Evolutionary conservation across 2,329 filamentous ascomycete genomes (phyloP).

Genomic region (Rachicladosporium sp.): DNA sequence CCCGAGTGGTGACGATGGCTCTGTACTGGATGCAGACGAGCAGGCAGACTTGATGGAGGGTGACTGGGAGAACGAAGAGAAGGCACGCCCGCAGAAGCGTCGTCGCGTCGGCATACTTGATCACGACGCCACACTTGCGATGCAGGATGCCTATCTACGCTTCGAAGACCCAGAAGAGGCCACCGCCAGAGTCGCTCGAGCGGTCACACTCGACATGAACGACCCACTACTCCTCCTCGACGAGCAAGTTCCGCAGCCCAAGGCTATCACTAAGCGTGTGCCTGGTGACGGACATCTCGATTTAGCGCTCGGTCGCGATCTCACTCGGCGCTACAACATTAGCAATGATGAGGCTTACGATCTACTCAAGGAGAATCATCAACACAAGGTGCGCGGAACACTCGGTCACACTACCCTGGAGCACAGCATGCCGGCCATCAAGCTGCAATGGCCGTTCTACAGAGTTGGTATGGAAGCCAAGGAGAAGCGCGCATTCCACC

Average conservation of each 20-base stretch:
- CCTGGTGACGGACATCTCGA: constrained; percentile 50
- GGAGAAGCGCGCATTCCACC: constrained; percentile 71
- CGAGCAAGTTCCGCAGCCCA: constrained; percentile 52
- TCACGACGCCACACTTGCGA: constrained; percentile 9
- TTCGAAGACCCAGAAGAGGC: constrained; percentile 71
- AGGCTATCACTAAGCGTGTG: constrained; percentile 37
- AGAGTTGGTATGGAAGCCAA: constrained; percentile 65
- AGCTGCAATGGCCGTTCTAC: constrained; percentile 92
- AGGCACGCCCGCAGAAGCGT: constrained; percentile 46
- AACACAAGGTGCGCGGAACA: constrained; percentile 87
- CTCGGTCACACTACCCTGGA: constrained; percentile 87
- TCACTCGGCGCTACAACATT: constrained; percentile 79
- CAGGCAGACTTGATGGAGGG: constrained; percentile 14
- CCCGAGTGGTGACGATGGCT: constrained; percentile 40
- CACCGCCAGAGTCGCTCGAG: constrained; percentile 61
- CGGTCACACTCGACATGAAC: constrained; percentile 72
- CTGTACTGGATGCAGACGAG: constrained; percentile 21
- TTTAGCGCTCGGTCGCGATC: constrained; percentile 57
- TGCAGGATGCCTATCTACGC: constrained; percentile 26
- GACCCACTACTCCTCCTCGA: constrained; percentile 81
- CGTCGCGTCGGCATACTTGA: constrained; percentile 39
- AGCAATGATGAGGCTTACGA: constrained; percentile 96
- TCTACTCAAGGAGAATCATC: constrained; percentile 88
- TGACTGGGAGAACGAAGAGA: constrained; percentile 25
- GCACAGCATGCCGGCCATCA: constrained; percentile 82